Percentiles rank a stretch among this genome's conserved stretches.
These are phyloP conservation scores for Stephania cephalantha DNA, from an alignment of 164 flowering plant species.

Conservation along the genomic window DNA sequence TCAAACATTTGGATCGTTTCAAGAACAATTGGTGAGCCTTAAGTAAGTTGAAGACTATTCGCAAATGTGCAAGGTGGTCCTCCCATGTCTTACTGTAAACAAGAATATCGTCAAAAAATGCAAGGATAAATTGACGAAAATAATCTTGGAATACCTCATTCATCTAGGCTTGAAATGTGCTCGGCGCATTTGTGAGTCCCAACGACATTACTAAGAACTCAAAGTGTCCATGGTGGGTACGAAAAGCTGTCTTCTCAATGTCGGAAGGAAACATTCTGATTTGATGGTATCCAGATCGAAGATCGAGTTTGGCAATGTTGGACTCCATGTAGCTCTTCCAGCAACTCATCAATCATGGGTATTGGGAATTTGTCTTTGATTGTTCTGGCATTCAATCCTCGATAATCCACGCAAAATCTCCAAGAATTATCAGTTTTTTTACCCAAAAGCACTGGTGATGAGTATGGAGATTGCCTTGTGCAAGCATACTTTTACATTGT, in stretches of 20 bases:
- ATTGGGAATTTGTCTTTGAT: background rate
- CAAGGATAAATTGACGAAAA: background rate
- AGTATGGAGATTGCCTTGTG: background rate
- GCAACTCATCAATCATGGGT: background rate
- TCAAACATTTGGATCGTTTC: background rate
- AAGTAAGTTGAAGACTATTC: background rate
- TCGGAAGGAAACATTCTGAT: background rate
- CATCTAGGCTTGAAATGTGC: background rate
- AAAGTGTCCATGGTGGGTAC: background rate
- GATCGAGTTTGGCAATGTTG: background rate
- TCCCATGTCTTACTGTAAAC: background rate
- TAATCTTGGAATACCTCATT: background rate
- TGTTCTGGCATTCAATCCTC: background rate
- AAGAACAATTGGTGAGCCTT: background rate
- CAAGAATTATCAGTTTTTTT: background rate
- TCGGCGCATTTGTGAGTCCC: background rate
- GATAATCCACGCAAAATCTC: background rate
- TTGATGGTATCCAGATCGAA: background rate
- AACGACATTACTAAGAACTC: slow-evolving; percentile 1
- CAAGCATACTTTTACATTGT: background rate
- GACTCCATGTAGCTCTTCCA: background rate
- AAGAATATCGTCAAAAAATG: background rate
- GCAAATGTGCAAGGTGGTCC: background rate
- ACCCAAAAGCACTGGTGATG: background rate
- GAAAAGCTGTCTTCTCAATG: background rate